A percentile compares a stretch with the other conserved stretches of the same genome.
phyloP scores from a whole-genome alignment of 192 early-diverging fungal genomes.

The Coemansia sp. region DNA sequence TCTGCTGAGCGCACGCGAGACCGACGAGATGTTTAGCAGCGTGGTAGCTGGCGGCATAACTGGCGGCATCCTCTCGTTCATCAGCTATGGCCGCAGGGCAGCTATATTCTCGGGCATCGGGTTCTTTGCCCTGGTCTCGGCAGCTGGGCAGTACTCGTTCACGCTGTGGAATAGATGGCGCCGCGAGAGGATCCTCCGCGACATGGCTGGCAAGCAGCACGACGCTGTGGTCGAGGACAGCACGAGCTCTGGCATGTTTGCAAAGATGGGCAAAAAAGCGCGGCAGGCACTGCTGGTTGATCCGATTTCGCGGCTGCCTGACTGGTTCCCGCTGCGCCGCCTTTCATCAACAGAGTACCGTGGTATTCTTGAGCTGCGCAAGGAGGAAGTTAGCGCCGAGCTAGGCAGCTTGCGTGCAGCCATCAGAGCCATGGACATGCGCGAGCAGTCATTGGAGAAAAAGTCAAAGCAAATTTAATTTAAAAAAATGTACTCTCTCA shows the following conservation, averaged over 20 bases:
- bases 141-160: conserved; percentile 56
- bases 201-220: conserved; percentile 10
- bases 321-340: conserved; percentile 66
- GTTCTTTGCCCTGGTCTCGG: conserved; percentile 58
- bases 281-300: conserved; percentile 24
- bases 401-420: conserved; percentile 18
- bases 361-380: conserved; percentile 43
- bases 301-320: conserved; percentile 56
- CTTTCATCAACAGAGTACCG: conserved; percentile 68
- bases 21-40: conserved; percentile 68
- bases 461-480: no score
- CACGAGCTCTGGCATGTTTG: background rate
- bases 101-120: conserved; percentile 59
- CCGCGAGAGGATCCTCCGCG: conserved; percentile 59
- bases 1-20: conserved; percentile 60
- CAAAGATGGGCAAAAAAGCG: conserved; percentile 14
- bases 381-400: conserved; percentile 18
- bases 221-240: background rate
- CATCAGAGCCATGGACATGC: conserved; percentile 19
- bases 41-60: conserved; percentile 62
- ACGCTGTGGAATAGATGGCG: conserved; percentile 54
- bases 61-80: conserved; percentile 61
- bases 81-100: conserved; percentile 58
- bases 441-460: conserved; percentile 21
- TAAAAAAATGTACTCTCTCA: no score